Conservation (phyloP, 1,284 basidiomycete genomes). For the Cryptococcus sp. region DNA sequence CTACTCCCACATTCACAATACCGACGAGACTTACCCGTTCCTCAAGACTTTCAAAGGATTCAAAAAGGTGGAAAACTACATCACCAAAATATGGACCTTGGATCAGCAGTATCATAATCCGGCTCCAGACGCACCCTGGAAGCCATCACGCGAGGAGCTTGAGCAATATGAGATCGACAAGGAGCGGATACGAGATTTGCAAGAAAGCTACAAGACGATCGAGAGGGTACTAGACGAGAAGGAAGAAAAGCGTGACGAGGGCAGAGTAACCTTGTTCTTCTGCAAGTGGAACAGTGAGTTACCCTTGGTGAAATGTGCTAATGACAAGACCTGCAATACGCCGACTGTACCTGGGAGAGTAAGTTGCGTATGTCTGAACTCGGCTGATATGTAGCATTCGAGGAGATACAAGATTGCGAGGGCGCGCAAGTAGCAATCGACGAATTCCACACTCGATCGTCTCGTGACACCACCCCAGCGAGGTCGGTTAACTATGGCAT, state of each 20-base stretch:
- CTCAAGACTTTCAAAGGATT: slow-evolving; percentile 70
- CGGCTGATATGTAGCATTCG: slow-evolving; percentile 48
- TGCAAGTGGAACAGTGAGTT: slow-evolving; percentile 83
- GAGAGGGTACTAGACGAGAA: slow-evolving; percentile 89
- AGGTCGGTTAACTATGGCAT: slow-evolving; percentile 73
- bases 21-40: slow-evolving; percentile 94
- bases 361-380: slow-evolving; percentile 40
- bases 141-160: slow-evolving; percentile 80
- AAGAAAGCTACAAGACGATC: slow-evolving; percentile 87
- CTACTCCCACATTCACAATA: slow-evolving; percentile 93
- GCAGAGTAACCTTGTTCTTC: slow-evolving; percentile 74
- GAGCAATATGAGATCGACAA: slow-evolving; percentile 87
- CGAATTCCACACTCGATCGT: slow-evolving; percentile 75
- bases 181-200: slow-evolving; percentile 84
- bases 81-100: slow-evolving; percentile 71
- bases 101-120: slow-evolving; percentile 68
- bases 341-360: slow-evolving; percentile 94
- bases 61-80: slow-evolving; percentile 99
- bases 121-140: slow-evolving; percentile 56
- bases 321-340: slow-evolving; percentile 78
- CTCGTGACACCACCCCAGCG: slow-evolving; percentile 79
- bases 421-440: slow-evolving; percentile 67
- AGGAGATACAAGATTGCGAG: slow-evolving; percentile 67
- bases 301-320: slow-evolving; percentile 1
- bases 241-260: slow-evolving; percentile 62